Evolutionary conservation across 2,329 filamentous ascomycete genomes (phyloP), one percentile per base, ranked within the genome.

Genomic region (Aspergillus bombycis): DNA sequence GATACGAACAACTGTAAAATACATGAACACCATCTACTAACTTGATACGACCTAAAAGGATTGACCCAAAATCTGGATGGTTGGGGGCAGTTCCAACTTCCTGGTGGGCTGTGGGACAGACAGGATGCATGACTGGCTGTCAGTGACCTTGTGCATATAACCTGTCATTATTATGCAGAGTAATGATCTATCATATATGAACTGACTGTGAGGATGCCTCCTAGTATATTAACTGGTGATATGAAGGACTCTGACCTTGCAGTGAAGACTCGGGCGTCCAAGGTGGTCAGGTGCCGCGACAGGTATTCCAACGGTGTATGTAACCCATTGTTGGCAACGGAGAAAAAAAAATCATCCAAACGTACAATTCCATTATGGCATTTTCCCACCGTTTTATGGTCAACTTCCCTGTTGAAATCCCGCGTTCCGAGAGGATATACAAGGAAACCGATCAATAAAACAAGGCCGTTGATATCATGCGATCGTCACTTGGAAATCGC

Each of bases 381-480:
- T 23, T 23, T n/a, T 54, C 23, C 8, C 9, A 36, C 21, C 11
- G 7, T 11, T n/a, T 46, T 11, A 11, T 46, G 10, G 12, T 5
- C 8, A 41, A 12, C 12, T 54, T 54, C 52, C 52, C n/a, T 36
- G 52, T 36, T 54, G n/a, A 36, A 30, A 21, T 54, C n/a, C 30
- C 52, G 46, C 16, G 46, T 11, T 32, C 34, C 5, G 9, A 34
- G 19, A 28, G 26, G 50, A 21, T 34, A 34, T 36, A 55, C n/a
- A 55, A 55, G 32, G 21, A 55, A 55, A 55, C 12, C 12, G 30
- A 55, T 38, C 23, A 55, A 55, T 43, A n/a, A 58, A 50, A 38
- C 45, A 58, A 52, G 57, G 45, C 10, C 57, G 45, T 41, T 60
- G 58, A 60, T 43, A 60, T 60, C 58, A 60, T 60, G 30, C 19